These are phyloP conservation scores for Dendrobium huoshanense DNA, from an alignment of 106 monocot genomes.

Conservation along the genomic window DNA sequence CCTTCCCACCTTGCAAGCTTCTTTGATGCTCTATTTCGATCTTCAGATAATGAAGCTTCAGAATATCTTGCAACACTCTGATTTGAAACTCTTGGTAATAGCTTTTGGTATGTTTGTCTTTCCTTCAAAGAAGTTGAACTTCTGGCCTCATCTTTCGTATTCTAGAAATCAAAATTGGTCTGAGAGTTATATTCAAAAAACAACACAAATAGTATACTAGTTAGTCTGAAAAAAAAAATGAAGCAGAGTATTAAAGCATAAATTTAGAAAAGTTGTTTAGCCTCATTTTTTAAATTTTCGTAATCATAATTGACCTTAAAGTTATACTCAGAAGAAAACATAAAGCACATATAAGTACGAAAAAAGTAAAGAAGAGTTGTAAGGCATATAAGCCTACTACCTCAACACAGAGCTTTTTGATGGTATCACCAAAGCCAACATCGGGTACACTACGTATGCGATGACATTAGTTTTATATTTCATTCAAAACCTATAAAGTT, in stretches of 20 bases:
- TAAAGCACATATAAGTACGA: too few relatives aligned
- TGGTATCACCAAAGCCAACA: too few relatives aligned
- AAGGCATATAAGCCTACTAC: too few relatives aligned
- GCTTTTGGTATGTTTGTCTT: slow-evolving; percentile 14
- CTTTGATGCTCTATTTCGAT: slow-evolving; percentile 17
- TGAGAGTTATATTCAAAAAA: neutral
- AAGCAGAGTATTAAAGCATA: too few relatives aligned
- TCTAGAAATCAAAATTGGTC: neutral
- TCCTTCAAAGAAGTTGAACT: slow-evolving; percentile 10
- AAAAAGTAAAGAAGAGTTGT: too few relatives aligned
- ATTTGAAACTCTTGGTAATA: slow-evolving; percentile 3
- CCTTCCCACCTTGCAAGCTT: slow-evolving; percentile 15
- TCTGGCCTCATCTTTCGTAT: slow-evolving; percentile 12
- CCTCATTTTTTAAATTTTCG: neutral
- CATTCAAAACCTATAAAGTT: too few relatives aligned
- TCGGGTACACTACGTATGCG: too few relatives aligned
- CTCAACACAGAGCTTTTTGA: too few relatives aligned
- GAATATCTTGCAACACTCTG: slow-evolving; percentile 15
- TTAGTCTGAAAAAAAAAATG: neutral
- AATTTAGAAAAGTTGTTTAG: neutral
- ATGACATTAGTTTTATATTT: too few relatives aligned
- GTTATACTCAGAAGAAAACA: too few relatives aligned
- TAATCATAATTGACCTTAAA: too few relatives aligned
- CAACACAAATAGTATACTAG: neutral
- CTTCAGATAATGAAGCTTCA: slow-evolving; percentile 6